Base-by-base conservation (phyloP, 257 asterid genomes). In the Scutellaria minor region DNA sequence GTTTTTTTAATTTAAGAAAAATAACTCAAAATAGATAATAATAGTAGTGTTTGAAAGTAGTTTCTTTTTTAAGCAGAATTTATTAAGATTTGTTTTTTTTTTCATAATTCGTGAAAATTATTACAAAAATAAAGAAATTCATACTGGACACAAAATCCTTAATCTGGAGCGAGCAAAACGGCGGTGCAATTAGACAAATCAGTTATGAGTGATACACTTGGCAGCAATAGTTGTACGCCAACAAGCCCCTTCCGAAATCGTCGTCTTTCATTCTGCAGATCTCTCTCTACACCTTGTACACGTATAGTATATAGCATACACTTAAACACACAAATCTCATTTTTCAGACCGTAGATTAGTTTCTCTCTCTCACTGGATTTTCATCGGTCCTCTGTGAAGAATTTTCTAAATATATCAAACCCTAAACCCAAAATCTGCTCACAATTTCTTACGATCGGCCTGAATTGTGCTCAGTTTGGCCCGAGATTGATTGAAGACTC, bases 401-500 rank as follows among this genome's bases (percentile, higher is more conserved):
- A 67, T 71, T 66, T 65, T 75, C 69, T 65, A 52, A 68, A 44
- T 13, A 35, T 50, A 14, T 66, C 72, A 59, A 82, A 79, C 79
- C 81, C 82, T 75, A 78, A 78, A 64, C 82, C 77, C 74, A 78
- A 69, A 31, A 24, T 55, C 81, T 14, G 31, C 67, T 62, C 67
- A 57, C 56, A 72, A 57, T 41, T 71, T 37, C 13, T 45, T 13
- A 18, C 42, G 22, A 7, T 56, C 41, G 22, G 56, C n/a, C 41
- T 27, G 72, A 71, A 46, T 60, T 64, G 45, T 24, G 35, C 24
- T 68, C 70, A 27, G 31, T 74, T 31, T 45, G 55, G 71, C 5
- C 45, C 15, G 69, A 65, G 75, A 79, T 72, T 75, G 81, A 71
- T 77, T 63, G 54, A 8, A 50, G 58, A 9, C 66, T 40, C 31